phyloP scores from a whole-genome alignment of 2,329 filamentous ascomycete species.

The Aspergillus sojae region DNA sequence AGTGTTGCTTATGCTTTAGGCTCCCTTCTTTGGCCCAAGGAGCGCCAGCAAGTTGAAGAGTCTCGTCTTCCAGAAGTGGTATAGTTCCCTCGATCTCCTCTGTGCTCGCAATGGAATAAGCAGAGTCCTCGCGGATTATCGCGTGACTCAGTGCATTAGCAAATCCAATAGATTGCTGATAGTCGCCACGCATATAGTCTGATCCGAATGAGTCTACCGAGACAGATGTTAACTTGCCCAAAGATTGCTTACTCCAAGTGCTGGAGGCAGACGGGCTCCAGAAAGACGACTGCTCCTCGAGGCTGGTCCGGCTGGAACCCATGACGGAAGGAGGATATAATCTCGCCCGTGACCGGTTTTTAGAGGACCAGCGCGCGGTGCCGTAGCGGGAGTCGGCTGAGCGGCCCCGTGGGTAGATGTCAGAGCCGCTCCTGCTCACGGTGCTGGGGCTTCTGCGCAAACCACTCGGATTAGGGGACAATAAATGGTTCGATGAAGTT shows the following conservation, averaged over 20 bases:
- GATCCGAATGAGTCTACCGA: slow-evolving; percentile 90
- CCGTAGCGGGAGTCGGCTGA: slow-evolving; percentile 65
- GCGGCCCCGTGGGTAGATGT: slow-evolving; percentile 71
- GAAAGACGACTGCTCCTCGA: slow-evolving; percentile 85
- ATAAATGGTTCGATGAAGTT: slow-evolving; percentile 61
- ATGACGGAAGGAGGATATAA: slow-evolving; percentile 77
- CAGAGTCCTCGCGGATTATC: slow-evolving; percentile 80
- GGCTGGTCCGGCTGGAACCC: slow-evolving; percentile 88
- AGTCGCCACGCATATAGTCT: slow-evolving; percentile 74
- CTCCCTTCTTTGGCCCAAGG: slow-evolving; percentile 98
- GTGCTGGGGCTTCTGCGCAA: slow-evolving; percentile 87
- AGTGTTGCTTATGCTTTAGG: slow-evolving; percentile 92
- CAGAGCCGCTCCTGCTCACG: slow-evolving; percentile 89
- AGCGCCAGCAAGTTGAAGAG: slow-evolving; percentile 85
- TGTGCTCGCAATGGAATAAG: slow-evolving; percentile 53
- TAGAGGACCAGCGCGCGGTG: slow-evolving; percentile 77
- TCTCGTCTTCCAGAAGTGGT: slow-evolving; percentile 86
- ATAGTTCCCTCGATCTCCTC: slow-evolving; percentile 64
- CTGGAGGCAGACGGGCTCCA: slow-evolving; percentile 93
- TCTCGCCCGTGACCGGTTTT: slow-evolving; percentile 79
- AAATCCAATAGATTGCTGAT: slow-evolving; percentile 95
- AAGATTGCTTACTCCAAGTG: slow-evolving; percentile 91
- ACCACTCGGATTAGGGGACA: slow-evolving; percentile 67
- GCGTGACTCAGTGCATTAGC: slow-evolving; percentile 95
- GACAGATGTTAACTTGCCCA: slow-evolving; percentile 86